Percentiles rank a stretch among this genome's conserved stretches.
Evolutionary conservation across 2,329 filamentous ascomycete genomes (phyloP).

Genomic region (Ophiocordyceps unilateralis): DNA sequence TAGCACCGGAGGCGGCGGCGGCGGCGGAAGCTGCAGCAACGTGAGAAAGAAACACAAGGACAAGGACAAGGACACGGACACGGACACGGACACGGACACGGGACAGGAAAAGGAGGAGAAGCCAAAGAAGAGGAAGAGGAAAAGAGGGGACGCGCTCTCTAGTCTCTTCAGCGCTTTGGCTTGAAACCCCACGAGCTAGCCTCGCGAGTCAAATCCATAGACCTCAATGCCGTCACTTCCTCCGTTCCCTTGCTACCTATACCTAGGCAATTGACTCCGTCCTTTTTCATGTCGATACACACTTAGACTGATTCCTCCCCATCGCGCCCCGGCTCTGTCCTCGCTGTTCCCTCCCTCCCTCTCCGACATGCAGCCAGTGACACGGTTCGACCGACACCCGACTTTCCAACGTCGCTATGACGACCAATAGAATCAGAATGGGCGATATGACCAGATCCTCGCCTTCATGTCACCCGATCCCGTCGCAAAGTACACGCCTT

Average conservation of each 20-base stretch:
- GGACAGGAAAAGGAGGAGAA: slow-evolving; percentile 19
- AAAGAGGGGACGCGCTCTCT: slow-evolving; percentile 48
- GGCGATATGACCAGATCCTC: slow-evolving; percentile 80
- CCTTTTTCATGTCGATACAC: too few species aligned
- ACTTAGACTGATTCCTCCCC: too few species aligned
- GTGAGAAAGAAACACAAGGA: slow-evolving; percentile 7
- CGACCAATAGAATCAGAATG: slow-evolving; percentile 15
- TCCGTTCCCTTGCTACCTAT: too few species aligned
- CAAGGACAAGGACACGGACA: slow-evolving; percentile 19
- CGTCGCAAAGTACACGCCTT: slow-evolving; percentile 78
- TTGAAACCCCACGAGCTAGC: background rate
- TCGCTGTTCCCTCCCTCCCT: too few species aligned
- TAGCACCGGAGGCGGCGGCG: slow-evolving; percentile 2
- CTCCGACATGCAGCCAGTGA: too few species aligned
- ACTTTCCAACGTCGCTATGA: background rate
- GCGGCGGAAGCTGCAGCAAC: background rate
- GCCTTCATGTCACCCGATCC: slow-evolving; percentile 96
- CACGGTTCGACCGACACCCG: too few species aligned
- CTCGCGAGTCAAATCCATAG: background rate
- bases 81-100: slow-evolving; percentile 8
- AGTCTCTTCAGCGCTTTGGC: slow-evolving; percentile 47
- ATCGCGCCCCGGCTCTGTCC: too few species aligned
- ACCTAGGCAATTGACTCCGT: too few species aligned
- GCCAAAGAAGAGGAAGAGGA: slow-evolving; percentile 34
- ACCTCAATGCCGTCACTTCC: too few species aligned